Conservation (phyloP, 257 asterid species). For the Parsonsia alboflavescens region DNA sequence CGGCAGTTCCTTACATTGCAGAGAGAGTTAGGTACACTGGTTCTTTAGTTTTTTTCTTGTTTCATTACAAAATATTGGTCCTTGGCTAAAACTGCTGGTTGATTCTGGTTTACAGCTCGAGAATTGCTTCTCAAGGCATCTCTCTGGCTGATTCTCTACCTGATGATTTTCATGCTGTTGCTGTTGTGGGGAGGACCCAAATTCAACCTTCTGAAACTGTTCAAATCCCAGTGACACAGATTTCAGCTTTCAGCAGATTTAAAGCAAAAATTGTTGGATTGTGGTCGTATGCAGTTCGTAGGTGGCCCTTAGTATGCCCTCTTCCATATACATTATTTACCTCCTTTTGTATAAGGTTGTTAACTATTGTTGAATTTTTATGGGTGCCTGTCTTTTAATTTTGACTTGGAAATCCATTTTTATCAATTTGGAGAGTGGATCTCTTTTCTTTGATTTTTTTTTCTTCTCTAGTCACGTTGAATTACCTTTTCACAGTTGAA, state of each 20-base stretch:
- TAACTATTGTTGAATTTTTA: not conserved
- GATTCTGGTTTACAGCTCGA: slow-evolving; percentile 57
- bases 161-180: slow-evolving; percentile 37
- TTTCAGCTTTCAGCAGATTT: slow-evolving; percentile 60
- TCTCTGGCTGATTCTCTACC: slow-evolving; percentile 54
- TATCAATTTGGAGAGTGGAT: not conserved
- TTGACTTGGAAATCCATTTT: not conserved
- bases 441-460: not conserved
- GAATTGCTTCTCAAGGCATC: slow-evolving; percentile 78
- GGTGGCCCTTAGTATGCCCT: slow-evolving; percentile 95
- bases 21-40: slow-evolving; percentile 74
- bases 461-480: not conserved
- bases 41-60: not conserved
- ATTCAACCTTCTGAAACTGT: slow-evolving; percentile 31
- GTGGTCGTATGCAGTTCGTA: slow-evolving; percentile 57
- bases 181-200: slow-evolving; percentile 33
- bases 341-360: not conserved
- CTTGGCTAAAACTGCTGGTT: slow-evolving; percentile 9
- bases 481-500: not conserved
- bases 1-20: slow-evolving; percentile 90
- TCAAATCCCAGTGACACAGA: slow-evolving; percentile 37
- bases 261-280: slow-evolving; percentile 55
- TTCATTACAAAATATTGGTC: slow-evolving; percentile 4
- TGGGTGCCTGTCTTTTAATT: not conserved
- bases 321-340: slow-evolving; percentile 26